These are phyloP conservation scores for Lindgomyces ingoldianus DNA, from an alignment of 495 filamentous ascomycete species.

Conservation along the genomic window DNA sequence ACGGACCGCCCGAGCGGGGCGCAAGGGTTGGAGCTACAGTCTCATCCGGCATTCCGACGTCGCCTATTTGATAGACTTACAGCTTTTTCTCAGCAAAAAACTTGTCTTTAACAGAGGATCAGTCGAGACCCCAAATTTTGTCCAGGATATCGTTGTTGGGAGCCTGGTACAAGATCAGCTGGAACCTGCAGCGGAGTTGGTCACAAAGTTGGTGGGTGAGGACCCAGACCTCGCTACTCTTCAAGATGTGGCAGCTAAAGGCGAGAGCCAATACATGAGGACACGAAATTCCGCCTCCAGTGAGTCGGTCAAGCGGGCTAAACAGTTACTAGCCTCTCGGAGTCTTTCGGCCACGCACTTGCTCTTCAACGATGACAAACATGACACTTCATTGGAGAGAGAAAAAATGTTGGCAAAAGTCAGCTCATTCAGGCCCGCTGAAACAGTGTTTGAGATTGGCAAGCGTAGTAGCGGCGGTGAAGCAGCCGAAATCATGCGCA, in stretches of 20 bases:
- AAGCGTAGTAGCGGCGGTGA: constrained; percentile 66
- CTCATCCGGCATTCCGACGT: constrained; percentile 81
- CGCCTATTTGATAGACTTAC: constrained; percentile 90
- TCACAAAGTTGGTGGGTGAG: constrained; percentile 72
- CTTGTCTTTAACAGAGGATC: constrained; percentile 65
- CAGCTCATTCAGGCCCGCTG: constrained; percentile 80
- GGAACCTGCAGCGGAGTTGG: constrained; percentile 73
- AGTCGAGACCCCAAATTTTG: constrained; percentile 63
- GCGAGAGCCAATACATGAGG: constrained; percentile 86
- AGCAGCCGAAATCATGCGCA: constrained; percentile 78
- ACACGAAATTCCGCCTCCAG: constrained; percentile 85
- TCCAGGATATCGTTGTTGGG: constrained; percentile 79
- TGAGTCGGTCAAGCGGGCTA: constrained; percentile 82
- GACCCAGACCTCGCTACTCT: constrained; percentile 71
- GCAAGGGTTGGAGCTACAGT: constrained; percentile 91
- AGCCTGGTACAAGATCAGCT: constrained; percentile 67
- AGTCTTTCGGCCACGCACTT: constrained; percentile 70
- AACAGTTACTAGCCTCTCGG: constrained; percentile 67
- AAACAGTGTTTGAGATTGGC: constrained; percentile 93
- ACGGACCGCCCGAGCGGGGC: constrained; percentile 89
- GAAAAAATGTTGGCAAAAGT: constrained; percentile 83
- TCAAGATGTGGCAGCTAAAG: constrained; percentile 73
- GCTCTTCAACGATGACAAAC: constrained; percentile 70
- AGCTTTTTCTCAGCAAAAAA: constrained; percentile 84
- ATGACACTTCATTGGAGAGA: constrained; percentile 65